These are phyloP conservation scores for Candida tropicalis DNA, from an alignment of 1,139 yeast genomes.

Conservation along the genomic window DNA sequence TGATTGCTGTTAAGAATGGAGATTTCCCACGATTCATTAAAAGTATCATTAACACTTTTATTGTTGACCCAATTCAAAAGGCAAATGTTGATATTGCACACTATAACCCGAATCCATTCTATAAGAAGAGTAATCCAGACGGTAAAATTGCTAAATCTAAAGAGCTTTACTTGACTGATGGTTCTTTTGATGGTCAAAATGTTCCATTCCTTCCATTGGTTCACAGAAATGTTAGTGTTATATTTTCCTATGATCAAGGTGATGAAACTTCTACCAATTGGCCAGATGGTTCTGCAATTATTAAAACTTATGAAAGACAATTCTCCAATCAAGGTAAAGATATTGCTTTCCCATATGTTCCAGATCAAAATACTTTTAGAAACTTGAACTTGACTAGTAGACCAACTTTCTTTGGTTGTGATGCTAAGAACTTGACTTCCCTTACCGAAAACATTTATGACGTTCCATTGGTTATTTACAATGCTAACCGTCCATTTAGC, in stretches of 20 bases:
- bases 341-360: slow-evolving; percentile 40
- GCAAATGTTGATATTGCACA: slow-evolving; percentile 37
- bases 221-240: slow-evolving; percentile 28
- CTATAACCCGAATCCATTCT: slow-evolving; percentile 55
- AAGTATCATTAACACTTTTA: slow-evolving; percentile 39
- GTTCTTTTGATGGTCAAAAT: slow-evolving; percentile 37
- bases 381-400: slow-evolving; percentile 41
- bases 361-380: slow-evolving; percentile 33
- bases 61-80: slow-evolving; percentile 12
- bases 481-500: slow-evolving; percentile 45
- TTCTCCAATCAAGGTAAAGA: slow-evolving; percentile 31
- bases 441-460: slow-evolving; percentile 35
- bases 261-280: slow-evolving; percentile 30
- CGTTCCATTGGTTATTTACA: slow-evolving; percentile 42
- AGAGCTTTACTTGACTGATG: slow-evolving; percentile 30
- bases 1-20: slow-evolving; percentile 4
- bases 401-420: slow-evolving; percentile 50
- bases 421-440: slow-evolving; percentile 40
- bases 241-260: slow-evolving; percentile 34
- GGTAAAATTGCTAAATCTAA: slow-evolving; percentile 19
- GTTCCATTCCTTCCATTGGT: slow-evolving; percentile 32
- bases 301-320: slow-evolving; percentile 39
- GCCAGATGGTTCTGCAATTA: slow-evolving; percentile 40
- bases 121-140: slow-evolving; percentile 22
- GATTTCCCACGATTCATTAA: slow-evolving; percentile 23